Evolutionary conservation across 139 green algal species (phyloP), one percentile per base, ranked within the genome.

Genomic region (Microglena sp.): DNA sequence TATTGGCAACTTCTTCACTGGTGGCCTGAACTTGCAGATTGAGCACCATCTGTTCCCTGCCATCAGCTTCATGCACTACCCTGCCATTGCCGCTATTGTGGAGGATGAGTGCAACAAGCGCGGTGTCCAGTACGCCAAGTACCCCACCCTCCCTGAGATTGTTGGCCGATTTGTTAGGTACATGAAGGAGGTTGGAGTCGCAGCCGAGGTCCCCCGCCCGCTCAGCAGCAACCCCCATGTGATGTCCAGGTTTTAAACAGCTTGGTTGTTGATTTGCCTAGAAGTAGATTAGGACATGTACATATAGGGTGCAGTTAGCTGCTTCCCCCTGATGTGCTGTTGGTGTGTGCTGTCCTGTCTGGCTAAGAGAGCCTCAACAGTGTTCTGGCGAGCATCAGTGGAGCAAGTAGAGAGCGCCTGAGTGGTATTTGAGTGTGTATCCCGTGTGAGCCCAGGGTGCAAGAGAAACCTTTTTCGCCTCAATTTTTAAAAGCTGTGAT

Each of bases 1-100:
- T 8, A 57, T 91, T 0, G 86, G 84, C 64, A 88, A 87, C 82
- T 92, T 95, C 79, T 85, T 95, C 62, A 95, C 88, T 5, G 88
- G 87, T 22, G 87, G 87, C 15, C 65, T 91, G 3, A 87, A 86
- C 73, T 77, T 89, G 71, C 81, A 90, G 78, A 84, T 90, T 54
- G 85, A 90, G 75, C 84, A 93, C 73, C 83, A 91, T 72, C 66
- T 94, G 40, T 91, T 91, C 75, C 86, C 86, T 26, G 77, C 78
- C 53, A 83, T 92, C 61, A 84, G 69, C 40, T 89, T 89, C 77
- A 82, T 83, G 67, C 86, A 91, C 72, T 91, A 91, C 72, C 86
- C 86, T 15, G 83, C 86, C 73, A 94, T 92, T 45, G 50, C 74
- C 27, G 77, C 72, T 1, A 91, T 94, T 34, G 87, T 94, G 6